phyloP scores from a whole-genome alignment of 2,329 filamentous ascomycete species.

The Ophiocordyceps camponoti-leonardi region DNA sequence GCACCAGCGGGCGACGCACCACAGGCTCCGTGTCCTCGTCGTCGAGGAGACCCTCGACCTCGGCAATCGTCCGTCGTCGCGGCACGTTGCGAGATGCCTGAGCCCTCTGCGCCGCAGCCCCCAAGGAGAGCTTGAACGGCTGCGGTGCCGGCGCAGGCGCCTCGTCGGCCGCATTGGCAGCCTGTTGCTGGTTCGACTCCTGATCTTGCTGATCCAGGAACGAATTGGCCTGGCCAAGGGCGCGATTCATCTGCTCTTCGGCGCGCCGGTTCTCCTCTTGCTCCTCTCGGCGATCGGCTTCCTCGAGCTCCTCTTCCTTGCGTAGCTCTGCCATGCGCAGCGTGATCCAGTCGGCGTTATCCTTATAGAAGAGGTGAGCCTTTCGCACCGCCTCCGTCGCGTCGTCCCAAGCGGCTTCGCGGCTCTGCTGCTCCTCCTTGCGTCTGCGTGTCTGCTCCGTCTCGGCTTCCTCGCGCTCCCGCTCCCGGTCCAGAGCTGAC shows the following conservation, averaged over 20 bases:
- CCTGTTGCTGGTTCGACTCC: constrained; percentile 43
- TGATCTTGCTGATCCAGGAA: constrained; percentile 76
- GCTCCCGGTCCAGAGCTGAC: constrained; percentile 72
- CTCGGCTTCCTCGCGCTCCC: constrained; percentile 62
- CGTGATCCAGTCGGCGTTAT: constrained; percentile 69
- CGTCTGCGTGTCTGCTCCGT: constrained; percentile 45
- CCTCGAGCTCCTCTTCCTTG: constrained; percentile 61
- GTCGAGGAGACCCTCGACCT: constrained; percentile 86
- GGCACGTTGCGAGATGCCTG: constrained; percentile 37
- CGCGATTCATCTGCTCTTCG: constrained; percentile 57
- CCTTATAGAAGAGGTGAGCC: constrained; percentile 67
- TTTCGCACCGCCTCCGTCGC: constrained; percentile 63
- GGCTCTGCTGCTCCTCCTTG: constrained; percentile 50
- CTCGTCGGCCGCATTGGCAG: constrained; percentile 19
- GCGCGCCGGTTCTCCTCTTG: constrained; percentile 55
- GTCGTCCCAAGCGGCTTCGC: constrained; percentile 65
- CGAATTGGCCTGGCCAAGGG: constrained; percentile 70
- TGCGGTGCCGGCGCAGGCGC: constrained; percentile 38
- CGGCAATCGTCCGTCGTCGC: constrained; percentile 65
- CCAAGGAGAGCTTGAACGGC: constrained; percentile 84
- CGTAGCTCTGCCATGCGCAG: constrained; percentile 59
- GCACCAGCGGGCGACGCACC: constrained; percentile 58
- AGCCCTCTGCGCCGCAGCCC: constrained; percentile 64
- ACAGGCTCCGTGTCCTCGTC: constrained; percentile 73
- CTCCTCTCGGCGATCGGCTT: constrained; percentile 66